A percentile compares a stretch with the other conserved stretches of the same genome.
Conservation (phyloP, 2,329 filamentous ascomycete genomes). For the Juglanconis sp. region DNA sequence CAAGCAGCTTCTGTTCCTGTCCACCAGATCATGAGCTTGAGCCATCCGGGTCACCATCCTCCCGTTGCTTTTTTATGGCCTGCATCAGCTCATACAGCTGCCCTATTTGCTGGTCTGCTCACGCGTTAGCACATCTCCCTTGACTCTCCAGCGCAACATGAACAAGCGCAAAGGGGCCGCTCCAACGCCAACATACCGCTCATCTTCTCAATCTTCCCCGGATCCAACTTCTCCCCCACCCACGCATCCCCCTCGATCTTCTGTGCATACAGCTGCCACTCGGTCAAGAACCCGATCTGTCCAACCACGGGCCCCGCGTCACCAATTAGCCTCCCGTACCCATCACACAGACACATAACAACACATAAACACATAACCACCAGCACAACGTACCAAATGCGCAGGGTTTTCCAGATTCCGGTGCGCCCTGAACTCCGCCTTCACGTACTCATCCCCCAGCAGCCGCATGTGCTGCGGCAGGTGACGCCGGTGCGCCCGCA, state of each 20-base stretch:
- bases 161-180: not conserved
- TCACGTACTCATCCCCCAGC: slow-evolving; percentile 89
- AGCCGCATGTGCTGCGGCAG: slow-evolving; percentile 72
- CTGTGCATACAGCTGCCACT: slow-evolving; percentile 96
- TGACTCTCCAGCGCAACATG: not conserved
- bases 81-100: slow-evolving; percentile 95
- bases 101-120: slow-evolving; percentile 80
- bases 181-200: slow-evolving; percentile 61
- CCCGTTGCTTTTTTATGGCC: slow-evolving; percentile 53
- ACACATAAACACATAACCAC: not conserved
- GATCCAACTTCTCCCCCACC: slow-evolving; percentile 81
- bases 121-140: slow-evolving; percentile 7
- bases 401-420: slow-evolving; percentile 81
- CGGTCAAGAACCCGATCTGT: slow-evolving; percentile 89
- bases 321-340: not conserved
- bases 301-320: not conserved
- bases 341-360: not conserved
- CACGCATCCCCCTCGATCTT: slow-evolving; percentile 84
- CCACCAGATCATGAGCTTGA: not conserved
- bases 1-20: not conserved
- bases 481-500: slow-evolving; percentile 80
- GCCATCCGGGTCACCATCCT: slow-evolving; percentile 16
- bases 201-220: slow-evolving; percentile 84
- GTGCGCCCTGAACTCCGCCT: slow-evolving; percentile 86
- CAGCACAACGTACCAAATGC: slow-evolving; percentile 66